Conservation (phyloP, 768 basidiomycete genomes). For the Pholiota microspora region DNA sequence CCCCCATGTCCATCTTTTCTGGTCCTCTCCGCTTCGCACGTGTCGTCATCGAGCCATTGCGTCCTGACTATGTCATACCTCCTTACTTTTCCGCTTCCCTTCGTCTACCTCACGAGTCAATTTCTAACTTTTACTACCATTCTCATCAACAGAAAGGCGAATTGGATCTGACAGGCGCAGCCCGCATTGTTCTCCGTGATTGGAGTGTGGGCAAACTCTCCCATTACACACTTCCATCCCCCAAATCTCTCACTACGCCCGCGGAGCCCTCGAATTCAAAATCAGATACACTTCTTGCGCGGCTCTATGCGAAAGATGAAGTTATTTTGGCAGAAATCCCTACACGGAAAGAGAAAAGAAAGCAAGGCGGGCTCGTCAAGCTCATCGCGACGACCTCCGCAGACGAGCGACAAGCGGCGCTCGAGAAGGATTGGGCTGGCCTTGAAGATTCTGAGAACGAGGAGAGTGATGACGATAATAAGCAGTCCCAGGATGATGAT, state of each 20-base stretch:
- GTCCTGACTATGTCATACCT: not conserved
- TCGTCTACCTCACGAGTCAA: not conserved
- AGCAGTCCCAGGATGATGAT: constrained; percentile 27
- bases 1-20: constrained; percentile 12
- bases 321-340: constrained; percentile 44
- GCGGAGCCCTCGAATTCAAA: not conserved
- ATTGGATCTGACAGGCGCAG: constrained; percentile 70
- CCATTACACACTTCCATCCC: constrained; percentile 63
- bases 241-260: constrained; percentile 8
- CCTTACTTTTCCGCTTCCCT: not conserved
- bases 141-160: constrained; percentile 55
- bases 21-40: not conserved
- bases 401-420: constrained; percentile 37
- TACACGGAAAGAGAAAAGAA: constrained; percentile 69
- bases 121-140: constrained; percentile 5
- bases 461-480: constrained; percentile 31
- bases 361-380: constrained; percentile 57
- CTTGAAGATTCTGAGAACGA: constrained; percentile 33
- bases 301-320: constrained; percentile 46
- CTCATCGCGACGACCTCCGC: constrained; percentile 29
- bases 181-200: constrained; percentile 78
- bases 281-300: constrained; percentile 16
- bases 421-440: constrained; percentile 42
- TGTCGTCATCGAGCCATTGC: not conserved
- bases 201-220: constrained; percentile 77